Evolutionary conservation across 225 moss, liverwort and hornwort genomes (phyloP).

Genomic region (Neckera pumila): DNA sequence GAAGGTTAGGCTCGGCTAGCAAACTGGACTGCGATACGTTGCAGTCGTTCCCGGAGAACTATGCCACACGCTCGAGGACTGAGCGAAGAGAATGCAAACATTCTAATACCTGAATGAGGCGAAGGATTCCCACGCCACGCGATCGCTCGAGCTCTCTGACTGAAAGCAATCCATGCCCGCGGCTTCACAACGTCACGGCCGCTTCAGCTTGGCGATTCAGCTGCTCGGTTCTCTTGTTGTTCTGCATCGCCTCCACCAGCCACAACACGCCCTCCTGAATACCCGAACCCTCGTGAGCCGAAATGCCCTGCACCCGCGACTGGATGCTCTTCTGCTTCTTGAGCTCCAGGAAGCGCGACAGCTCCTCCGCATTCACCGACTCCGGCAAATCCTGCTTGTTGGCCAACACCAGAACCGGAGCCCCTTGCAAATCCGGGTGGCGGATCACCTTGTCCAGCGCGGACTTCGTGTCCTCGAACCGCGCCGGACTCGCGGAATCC

Average conservation of each 20-base stretch:
- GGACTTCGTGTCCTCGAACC: constrained; percentile 81
- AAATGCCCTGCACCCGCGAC: constrained; percentile 73
- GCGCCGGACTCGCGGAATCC: constrained; percentile 70
- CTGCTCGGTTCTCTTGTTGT: constrained; percentile 75
- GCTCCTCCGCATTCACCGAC: constrained; percentile 74
- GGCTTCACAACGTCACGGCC: constrained; percentile 56
- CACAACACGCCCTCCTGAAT: constrained; percentile 90
- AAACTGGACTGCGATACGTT: not conserved
- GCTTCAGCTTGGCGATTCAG: constrained; percentile 77
- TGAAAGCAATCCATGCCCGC: not conserved
- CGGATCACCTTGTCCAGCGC: constrained; percentile 87
- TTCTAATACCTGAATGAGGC: not conserved
- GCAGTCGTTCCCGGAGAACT: not conserved
- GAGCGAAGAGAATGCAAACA: not conserved
- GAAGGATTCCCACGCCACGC: not conserved
- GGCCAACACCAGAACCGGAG: constrained; percentile 77
- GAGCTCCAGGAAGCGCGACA: constrained; percentile 53
- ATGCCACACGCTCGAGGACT: not conserved
- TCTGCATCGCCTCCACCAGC: constrained; percentile 89
- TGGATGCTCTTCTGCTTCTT: constrained; percentile 53
- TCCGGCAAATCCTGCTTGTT: constrained; percentile 94
- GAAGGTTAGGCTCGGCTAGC: not conserved
- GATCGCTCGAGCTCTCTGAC: not conserved
- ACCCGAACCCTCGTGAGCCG: constrained; percentile 83
- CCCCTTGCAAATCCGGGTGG: constrained; percentile 91